Evolutionary conservation across 805 yeast genomes (phyloP).

Genomic region (Vanderwaltozyma yarrowii): DNA sequence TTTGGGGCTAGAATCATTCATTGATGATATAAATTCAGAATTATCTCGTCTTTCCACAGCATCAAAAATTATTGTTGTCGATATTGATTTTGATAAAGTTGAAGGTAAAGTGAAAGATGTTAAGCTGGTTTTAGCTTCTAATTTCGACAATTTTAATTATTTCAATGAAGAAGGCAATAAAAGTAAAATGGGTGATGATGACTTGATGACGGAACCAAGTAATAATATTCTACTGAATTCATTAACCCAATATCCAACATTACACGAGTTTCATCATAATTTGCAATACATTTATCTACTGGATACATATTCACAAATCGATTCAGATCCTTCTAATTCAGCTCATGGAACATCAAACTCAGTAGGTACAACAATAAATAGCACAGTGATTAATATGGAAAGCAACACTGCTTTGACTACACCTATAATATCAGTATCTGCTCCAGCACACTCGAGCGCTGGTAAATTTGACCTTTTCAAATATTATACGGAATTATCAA

Average conservation of each 20-base stretch:
- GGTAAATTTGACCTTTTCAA: slow-evolving; percentile 26
- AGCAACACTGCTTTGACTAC: not conserved
- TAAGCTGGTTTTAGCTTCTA: slow-evolving; percentile 29
- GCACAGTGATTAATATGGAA: not conserved
- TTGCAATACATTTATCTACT: slow-evolving; percentile 24
- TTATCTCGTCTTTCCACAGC: slow-evolving; percentile 28
- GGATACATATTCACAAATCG: slow-evolving; percentile 25
- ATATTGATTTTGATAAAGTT: slow-evolving; percentile 25
- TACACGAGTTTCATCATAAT: slow-evolving; percentile 26
- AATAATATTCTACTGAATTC: slow-evolving; percentile 26
- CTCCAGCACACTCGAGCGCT: not conserved
- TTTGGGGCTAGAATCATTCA: slow-evolving; percentile 26
- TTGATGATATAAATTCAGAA: slow-evolving; percentile 21
- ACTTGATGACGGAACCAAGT: not conserved
- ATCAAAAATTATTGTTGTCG: slow-evolving; percentile 29
- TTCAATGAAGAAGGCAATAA: slow-evolving; percentile 10
- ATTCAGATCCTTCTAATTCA: slow-evolving; percentile 16
- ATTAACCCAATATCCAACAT: slow-evolving; percentile 17
- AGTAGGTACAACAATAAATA: not conserved
- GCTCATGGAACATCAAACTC: not conserved
- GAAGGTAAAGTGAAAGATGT: slow-evolving; percentile 25
- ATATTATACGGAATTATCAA: slow-evolving; percentile 24
- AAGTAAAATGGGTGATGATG: not conserved
- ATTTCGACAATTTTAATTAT: slow-evolving; percentile 29
- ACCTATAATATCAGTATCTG: not conserved